A percentile compares a stretch with the other conserved stretches of the same genome.
These are phyloP conservation scores for Knoxia roxburghii DNA, from an alignment of 257 asterid genomes.

Conservation along the genomic window DNA sequence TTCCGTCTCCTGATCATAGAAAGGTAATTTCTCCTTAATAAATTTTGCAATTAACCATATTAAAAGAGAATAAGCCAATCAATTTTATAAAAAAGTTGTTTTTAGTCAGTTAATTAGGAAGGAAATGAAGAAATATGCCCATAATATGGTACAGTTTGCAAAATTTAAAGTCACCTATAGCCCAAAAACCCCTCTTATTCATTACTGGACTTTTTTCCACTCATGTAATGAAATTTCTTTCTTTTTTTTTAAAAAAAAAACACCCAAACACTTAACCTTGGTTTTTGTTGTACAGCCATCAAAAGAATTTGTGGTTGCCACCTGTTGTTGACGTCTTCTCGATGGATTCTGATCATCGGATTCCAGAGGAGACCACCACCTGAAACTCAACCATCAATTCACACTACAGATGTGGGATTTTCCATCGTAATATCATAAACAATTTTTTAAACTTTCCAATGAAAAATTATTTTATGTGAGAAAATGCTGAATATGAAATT, in stretches of 20 bases:
- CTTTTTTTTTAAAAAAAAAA: background rate
- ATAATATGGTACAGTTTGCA: no score
- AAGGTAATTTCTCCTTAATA: background rate
- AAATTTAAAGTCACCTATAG: no score
- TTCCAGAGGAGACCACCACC: slow-evolving; percentile 41
- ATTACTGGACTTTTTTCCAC: no score
- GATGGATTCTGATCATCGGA: slow-evolving; percentile 27
- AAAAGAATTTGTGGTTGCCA: slow-evolving; percentile 19
- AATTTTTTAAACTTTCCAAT: no score
- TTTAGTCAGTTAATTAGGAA: no score
- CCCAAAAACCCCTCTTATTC: no score
- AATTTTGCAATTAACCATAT: background rate
- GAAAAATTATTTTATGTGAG: no score
- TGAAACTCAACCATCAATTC: slow-evolving; percentile 15
- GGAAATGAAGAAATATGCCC: no score
- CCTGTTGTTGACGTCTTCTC: slow-evolving; percentile 27
- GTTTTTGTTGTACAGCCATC: slow-evolving; percentile 41
- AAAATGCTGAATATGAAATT: no score
- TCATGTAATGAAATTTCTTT: no score
- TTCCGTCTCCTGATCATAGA: slow-evolving; percentile 33
- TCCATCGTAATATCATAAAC: no score
- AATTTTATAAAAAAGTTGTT: no score
- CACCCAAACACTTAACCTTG: slow-evolving; percentile 3
- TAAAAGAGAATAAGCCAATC: background rate
- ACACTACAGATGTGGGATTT: slow-evolving; percentile 1